Conservation (phyloP, 2,329 filamentous ascomycete species). For the Hymenoscyphus occultus region DNA sequence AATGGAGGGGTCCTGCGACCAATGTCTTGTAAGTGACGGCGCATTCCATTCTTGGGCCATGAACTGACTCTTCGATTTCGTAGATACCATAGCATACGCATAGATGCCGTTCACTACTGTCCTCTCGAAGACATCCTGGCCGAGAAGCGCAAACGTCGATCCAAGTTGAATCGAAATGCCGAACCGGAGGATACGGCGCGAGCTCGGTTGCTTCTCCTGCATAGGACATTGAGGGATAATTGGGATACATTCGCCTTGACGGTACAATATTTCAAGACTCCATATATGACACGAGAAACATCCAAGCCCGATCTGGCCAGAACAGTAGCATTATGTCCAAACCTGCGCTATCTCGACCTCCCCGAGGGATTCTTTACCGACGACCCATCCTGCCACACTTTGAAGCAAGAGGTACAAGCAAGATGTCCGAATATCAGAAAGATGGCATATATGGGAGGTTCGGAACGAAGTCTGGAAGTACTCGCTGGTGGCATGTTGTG, state of each 20-base stretch:
- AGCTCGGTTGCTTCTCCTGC: slow-evolving; percentile 72
- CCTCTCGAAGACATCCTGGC: slow-evolving; percentile 77
- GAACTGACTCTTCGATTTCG: slow-evolving; percentile 9
- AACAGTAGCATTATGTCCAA: slow-evolving; percentile 79
- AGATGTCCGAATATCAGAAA: slow-evolving; percentile 81
- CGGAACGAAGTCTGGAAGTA: slow-evolving; percentile 72
- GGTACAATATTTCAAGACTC: slow-evolving; percentile 80
- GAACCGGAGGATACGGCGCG: slow-evolving; percentile 78
- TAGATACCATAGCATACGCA: slow-evolving; percentile 85
- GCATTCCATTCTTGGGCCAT: neutral
- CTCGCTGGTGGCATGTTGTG: slow-evolving; percentile 65
- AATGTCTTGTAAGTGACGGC: slow-evolving; percentile 58
- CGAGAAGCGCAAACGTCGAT: slow-evolving; percentile 72
- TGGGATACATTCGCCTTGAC: slow-evolving; percentile 60
- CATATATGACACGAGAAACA: slow-evolving; percentile 89
- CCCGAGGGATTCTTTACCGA: slow-evolving; percentile 85
- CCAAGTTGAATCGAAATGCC: slow-evolving; percentile 71
- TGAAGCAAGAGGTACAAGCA: slow-evolving; percentile 81
- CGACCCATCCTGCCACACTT: slow-evolving; percentile 68
- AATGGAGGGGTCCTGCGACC: slow-evolving; percentile 60
- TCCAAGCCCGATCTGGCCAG: slow-evolving; percentile 81
- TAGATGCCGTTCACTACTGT: slow-evolving; percentile 94
- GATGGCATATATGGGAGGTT: slow-evolving; percentile 79
- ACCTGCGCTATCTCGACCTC: slow-evolving; percentile 84
- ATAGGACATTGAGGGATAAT: slow-evolving; percentile 77